These are phyloP conservation scores for Colletotrichum plurivorum DNA, from an alignment of 2,329 filamentous ascomycete genomes.

Conservation along the genomic window DNA sequence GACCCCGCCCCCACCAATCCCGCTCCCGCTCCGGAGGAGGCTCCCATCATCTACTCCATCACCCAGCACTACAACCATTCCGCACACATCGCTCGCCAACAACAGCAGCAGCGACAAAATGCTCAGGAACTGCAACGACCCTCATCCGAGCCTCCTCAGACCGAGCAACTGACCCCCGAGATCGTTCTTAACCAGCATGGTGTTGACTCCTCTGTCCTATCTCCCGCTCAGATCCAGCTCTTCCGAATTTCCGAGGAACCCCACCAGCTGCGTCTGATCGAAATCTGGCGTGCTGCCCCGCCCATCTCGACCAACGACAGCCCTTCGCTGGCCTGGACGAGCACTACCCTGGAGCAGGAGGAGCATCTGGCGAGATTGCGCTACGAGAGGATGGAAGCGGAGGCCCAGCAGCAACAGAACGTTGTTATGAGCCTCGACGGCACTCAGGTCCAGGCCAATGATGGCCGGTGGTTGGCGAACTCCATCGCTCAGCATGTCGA, in stretches of 20 bases:
- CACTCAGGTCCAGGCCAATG: conserved; percentile 64
- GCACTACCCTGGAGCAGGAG: conserved; percentile 70
- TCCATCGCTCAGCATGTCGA: conserved; percentile 68
- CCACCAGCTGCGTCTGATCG: conserved; percentile 81
- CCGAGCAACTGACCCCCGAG: conserved; percentile 66
- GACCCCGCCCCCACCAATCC: conserved; percentile 44
- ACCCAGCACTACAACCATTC: conserved; percentile 90
- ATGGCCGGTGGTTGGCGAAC: conserved; percentile 66
- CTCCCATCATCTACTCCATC: conserved; percentile 77
- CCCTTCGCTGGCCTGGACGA: conserved; percentile 66
- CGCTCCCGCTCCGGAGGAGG: conserved; percentile 49
- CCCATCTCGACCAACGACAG: conserved; percentile 71
- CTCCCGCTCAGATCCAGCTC: conserved; percentile 81
- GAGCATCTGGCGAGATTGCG: conserved; percentile 72
- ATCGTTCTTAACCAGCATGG: conserved; percentile 75
- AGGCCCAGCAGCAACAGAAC: conserved; percentile 57
- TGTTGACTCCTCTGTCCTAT: conserved; percentile 78
- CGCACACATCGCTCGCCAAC: conserved; percentile 70
- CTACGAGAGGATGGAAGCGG: conserved; percentile 63
- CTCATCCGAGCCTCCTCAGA: conserved; percentile 66
- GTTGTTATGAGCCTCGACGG: conserved; percentile 68
- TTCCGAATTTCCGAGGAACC: conserved; percentile 81
- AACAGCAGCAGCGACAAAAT: conserved; percentile 47
- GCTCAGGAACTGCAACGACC: conserved; percentile 57
- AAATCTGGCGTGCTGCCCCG: conserved; percentile 88